phyloP scores from a whole-genome alignment of 495 filamentous ascomycete genomes.

The Talaromyces wortmannii region DNA sequence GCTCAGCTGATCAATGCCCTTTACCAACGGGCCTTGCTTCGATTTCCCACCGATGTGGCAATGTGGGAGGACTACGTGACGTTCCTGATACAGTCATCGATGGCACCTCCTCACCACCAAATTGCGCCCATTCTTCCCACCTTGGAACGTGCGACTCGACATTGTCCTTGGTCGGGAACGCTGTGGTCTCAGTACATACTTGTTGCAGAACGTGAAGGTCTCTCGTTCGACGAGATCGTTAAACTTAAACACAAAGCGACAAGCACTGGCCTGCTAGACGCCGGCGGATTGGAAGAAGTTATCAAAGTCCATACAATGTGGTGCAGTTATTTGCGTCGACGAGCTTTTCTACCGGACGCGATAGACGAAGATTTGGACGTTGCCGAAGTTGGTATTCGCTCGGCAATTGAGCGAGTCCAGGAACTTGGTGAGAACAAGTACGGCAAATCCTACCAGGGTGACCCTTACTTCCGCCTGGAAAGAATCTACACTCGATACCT shows the following conservation, averaged over 20 bases:
- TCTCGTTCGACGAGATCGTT: conserved; percentile 72
- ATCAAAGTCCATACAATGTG: conserved; percentile 85
- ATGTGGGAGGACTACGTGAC: conserved; percentile 80
- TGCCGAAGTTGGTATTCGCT: conserved; percentile 81
- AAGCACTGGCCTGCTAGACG: conserved; percentile 67
- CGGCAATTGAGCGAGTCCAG: conserved; percentile 75
- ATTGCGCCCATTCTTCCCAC: conserved; percentile 39
- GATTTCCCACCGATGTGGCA: conserved; percentile 60
- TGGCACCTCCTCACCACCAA: conserved; percentile 17
- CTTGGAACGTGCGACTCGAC: conserved; percentile 69
- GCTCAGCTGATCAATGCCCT: conserved; percentile 65
- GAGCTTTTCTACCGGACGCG: conserved; percentile 67
- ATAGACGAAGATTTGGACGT: conserved; percentile 87
- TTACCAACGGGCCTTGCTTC: conserved; percentile 66
- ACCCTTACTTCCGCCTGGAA: conserved; percentile 81
- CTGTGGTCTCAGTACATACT: conserved; percentile 88
- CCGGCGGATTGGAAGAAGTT: conserved; percentile 72
- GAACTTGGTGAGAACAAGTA: conserved; percentile 70
- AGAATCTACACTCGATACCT: conserved; percentile 87
- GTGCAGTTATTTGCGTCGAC: conserved; percentile 85
- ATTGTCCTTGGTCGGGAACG: conserved; percentile 86
- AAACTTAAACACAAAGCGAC: conserved; percentile 89
- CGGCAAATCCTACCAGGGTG: conserved; percentile 70
- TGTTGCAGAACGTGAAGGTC: conserved; percentile 66
- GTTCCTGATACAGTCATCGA: conserved; percentile 51